Percentiles rank a stretch among this genome's conserved stretches.
Conservation (phyloP, 2,329 filamentous ascomycete genomes). For the Elsinoe batatas region DNA sequence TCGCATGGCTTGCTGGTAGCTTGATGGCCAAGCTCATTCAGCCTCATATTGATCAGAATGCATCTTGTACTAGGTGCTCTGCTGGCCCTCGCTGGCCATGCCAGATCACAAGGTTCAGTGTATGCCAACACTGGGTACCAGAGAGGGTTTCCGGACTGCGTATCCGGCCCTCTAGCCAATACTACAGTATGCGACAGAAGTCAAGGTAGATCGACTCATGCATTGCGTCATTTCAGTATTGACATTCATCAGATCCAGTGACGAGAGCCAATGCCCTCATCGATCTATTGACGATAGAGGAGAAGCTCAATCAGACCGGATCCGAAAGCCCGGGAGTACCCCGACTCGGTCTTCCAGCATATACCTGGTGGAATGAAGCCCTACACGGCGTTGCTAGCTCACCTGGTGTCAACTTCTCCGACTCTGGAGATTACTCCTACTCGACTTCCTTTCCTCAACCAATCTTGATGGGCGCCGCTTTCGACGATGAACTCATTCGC, state of each 20-base stretch:
- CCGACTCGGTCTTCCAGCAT: slow-evolving; percentile 47
- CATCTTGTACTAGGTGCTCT: background rate
- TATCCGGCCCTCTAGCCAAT: slow-evolving; percentile 38
- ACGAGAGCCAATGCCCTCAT: slow-evolving; percentile 40
- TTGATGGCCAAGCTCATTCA: background rate
- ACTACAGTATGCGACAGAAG: slow-evolving; percentile 42
- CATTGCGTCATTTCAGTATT: background rate
- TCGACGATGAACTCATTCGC: slow-evolving; percentile 53
- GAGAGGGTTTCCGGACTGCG: slow-evolving; percentile 39
- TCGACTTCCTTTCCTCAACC: slow-evolving; percentile 58
- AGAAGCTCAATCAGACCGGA: slow-evolving; percentile 47
- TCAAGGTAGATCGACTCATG: slow-evolving; percentile 21
- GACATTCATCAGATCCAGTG: slow-evolving; percentile 19
- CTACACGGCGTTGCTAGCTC: slow-evolving; percentile 44
- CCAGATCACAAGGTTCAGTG: slow-evolving; percentile 7
- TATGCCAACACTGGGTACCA: slow-evolving; percentile 8
- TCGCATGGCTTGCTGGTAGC: background rate
- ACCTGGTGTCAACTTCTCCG: slow-evolving; percentile 47
- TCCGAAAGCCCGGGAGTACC: slow-evolving; percentile 42
- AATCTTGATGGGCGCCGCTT: slow-evolving; percentile 52
- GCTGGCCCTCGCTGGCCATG: slow-evolving; percentile 10
- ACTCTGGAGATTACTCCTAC: slow-evolving; percentile 44
- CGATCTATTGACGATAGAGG: slow-evolving; percentile 40
- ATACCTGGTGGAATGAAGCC: slow-evolving; percentile 53
- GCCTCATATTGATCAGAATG: background rate